Evolutionary conservation across 257 asterid genomes (phyloP).

Genomic region (Ligustrum vulgare): DNA sequence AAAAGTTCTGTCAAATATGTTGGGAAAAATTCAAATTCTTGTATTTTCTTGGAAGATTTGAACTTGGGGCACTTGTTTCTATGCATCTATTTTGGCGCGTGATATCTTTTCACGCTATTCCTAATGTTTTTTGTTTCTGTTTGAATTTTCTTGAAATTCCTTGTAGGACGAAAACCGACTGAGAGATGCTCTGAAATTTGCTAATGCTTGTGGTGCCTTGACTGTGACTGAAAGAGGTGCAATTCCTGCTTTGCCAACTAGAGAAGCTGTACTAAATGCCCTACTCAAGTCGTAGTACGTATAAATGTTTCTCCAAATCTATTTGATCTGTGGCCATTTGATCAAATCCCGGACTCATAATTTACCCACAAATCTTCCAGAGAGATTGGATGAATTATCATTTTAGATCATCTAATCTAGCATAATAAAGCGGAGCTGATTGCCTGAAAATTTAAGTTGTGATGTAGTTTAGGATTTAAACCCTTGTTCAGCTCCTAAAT

Average conservation of each 20-base stretch:
- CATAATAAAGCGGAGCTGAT: neutral
- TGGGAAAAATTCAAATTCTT: neutral
- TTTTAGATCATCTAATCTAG: neutral
- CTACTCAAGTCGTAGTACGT: constrained; percentile 35
- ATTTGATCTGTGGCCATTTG: too few relatives aligned
- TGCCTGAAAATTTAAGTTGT: neutral
- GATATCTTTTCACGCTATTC: neutral
- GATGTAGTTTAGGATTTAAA: constrained; percentile 16
- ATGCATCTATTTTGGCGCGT: neutral
- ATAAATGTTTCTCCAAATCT: too few relatives aligned
- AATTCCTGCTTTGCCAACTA: constrained; percentile 91
- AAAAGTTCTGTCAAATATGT: too few relatives aligned
- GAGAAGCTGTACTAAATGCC: constrained; percentile 56
- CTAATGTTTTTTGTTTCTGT: neutral
- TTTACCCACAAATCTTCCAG: neutral
- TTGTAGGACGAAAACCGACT: constrained; percentile 71
- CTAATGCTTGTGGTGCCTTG: constrained; percentile 92
- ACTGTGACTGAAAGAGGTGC: constrained; percentile 96
- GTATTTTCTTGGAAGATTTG: neutral
- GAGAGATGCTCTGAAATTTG: constrained; percentile 78
- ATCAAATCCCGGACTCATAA: too few relatives aligned
- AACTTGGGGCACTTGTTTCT: neutral
- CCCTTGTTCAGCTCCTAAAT: neutral
- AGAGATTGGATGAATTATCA: neutral
- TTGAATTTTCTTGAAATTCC: neutral